These are phyloP conservation scores for Aristolochia fimbriata DNA, from an alignment of 164 flowering plant species.

Conservation along the genomic window DNA sequence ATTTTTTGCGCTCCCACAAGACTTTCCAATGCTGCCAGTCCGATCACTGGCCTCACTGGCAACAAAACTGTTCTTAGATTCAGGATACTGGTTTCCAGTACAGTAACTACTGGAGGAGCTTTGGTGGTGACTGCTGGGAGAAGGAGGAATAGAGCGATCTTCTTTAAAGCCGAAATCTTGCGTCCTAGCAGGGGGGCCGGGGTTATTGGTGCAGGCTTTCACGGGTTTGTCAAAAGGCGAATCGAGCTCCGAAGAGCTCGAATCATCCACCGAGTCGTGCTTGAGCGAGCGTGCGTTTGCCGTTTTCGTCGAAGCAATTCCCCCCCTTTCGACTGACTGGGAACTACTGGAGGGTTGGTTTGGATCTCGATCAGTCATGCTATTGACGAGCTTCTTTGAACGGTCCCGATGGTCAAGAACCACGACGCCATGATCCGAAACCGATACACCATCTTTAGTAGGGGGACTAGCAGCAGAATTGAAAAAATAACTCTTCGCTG, in stretches of 20 bases:
- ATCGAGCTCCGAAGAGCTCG: not conserved
- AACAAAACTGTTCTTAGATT: constrained; percentile 62
- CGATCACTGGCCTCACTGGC: constrained; percentile 50
- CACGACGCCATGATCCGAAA: not conserved
- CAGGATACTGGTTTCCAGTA: constrained; percentile 31
- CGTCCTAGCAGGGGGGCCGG: not conserved
- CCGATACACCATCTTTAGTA: no score
- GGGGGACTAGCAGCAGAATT: no score
- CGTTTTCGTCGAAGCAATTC: constrained; percentile 2
- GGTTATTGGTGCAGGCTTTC: not conserved
- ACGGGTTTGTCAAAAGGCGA: not conserved
- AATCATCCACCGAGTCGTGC: constrained; percentile 5
- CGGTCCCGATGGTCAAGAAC: not conserved
- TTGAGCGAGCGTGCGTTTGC: constrained; percentile 11
- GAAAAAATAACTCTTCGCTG: constrained; percentile 6
- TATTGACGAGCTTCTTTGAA: constrained; percentile 14
- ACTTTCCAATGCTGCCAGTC: constrained; percentile 34
- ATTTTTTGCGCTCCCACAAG: constrained; percentile 35
- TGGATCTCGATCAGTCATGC: constrained; percentile 11
- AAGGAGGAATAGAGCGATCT: constrained; percentile 16
- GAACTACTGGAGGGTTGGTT: constrained; percentile 8
- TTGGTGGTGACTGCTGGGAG: constrained; percentile 17
- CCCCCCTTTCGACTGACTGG: not conserved
- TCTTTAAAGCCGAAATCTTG: constrained; percentile 12
- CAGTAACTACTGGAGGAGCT: constrained; percentile 47